A percentile compares a stretch with the other conserved stretches of the same genome.
These are phyloP conservation scores for Turritis glabra DNA, from an alignment of 345 rosid genomes.

Conservation along the genomic window DNA sequence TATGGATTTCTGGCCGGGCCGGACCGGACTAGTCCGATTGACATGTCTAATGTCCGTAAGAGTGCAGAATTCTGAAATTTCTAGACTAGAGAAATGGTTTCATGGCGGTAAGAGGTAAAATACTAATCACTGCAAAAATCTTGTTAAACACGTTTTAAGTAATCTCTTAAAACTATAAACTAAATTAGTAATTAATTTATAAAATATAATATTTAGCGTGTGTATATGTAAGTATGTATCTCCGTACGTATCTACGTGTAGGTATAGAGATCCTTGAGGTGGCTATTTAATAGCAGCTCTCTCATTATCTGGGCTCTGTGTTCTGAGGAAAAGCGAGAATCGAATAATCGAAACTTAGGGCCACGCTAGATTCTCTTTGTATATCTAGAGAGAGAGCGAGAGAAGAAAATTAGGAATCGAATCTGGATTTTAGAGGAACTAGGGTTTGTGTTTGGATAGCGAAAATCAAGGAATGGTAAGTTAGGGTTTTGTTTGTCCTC, in stretches of 20 bases:
- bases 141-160: neutral
- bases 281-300: constrained; percentile 19
- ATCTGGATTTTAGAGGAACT: constrained; percentile 25
- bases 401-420: neutral
- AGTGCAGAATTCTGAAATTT: neutral
- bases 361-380: constrained; percentile 23
- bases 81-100: neutral
- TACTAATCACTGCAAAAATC: constrained; percentile 3
- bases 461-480: constrained; percentile 38
- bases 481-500: constrained; percentile 17
- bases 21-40: too few species aligned
- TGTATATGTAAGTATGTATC: neutral
- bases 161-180: neutral
- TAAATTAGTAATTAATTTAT: neutral
- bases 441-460: constrained; percentile 24
- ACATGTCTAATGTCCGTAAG: too few species aligned
- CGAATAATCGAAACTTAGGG: constrained; percentile 12
- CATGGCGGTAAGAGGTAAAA: constrained; percentile 9
- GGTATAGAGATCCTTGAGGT: constrained; percentile 27
- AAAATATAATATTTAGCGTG: neutral
- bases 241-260: constrained; percentile 38
- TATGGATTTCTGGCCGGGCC: too few species aligned
- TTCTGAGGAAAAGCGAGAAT: neutral
- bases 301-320: neutral
- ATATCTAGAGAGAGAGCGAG: constrained; percentile 24